Base-by-base conservation (phyloP, 1,284 basidiomycete species). In the Rugosomyces carneus region DNA sequence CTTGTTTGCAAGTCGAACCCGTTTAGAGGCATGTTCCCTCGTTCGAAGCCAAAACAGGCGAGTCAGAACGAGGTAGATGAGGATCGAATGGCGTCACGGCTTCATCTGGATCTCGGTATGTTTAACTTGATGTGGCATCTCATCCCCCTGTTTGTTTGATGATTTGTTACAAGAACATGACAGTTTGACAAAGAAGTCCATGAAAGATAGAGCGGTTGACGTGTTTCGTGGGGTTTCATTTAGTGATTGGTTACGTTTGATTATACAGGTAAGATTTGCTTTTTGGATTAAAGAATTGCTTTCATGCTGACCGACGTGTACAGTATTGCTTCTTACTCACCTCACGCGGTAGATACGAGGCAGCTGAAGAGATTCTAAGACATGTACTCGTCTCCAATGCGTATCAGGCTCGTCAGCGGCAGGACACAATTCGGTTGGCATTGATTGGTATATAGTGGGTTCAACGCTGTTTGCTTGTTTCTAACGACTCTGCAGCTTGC, bases 281-380 rank as follows among this genome's bases (percentile, higher is more conserved):
- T 5, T n/a, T 45, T 26, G 10, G 5, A 5, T 2, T 15, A 10
- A 2, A 23, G n/a, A n/a, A 20, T 27, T 26, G 13, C 16, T n/a
- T 11, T 21, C 8, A 13, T 21, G 18, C 48, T 11, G n/a, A 50
- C 23, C 1, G 15, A 15, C 2, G 32, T n/a, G 32, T 36, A 10
- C 27, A 97, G 90, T 96, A 96, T 61, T 80, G 84, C 45, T 92
- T 95, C 61, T 71, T 88, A 5, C 69, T 93, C 29, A 88, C 90
- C 43, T 69, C 72, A 60, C 70, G 80, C 50, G 72, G 75, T 4
- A 75, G 81, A 49, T 81, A 80, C 53, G 81, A 84, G 5, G 64
- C 78, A 5, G 91, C 85, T 0, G 78, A 87, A 39, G 90, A 94
- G 56, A 74, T 93, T 0, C 70, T 95, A 1, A 75, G 83, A 9